Conservation (phyloP, 495 filamentous ascomycete species). For the Astrothelium macrocarpum region DNA sequence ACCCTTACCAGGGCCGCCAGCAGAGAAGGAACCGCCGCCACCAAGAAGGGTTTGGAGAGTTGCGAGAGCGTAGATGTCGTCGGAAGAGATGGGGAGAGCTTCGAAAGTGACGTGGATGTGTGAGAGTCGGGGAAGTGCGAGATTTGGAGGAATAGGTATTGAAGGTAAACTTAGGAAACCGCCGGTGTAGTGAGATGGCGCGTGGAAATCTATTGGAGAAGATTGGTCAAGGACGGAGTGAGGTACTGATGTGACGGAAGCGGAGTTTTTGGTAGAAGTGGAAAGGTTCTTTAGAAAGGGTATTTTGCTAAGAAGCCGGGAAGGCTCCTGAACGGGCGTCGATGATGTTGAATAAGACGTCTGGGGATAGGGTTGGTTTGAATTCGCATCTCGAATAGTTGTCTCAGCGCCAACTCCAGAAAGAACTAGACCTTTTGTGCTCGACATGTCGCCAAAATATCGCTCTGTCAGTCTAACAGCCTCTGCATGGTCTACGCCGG, state of each 20-base stretch:
- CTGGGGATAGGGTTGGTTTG: slow-evolving; percentile 14
- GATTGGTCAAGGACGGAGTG: slow-evolving; percentile 26
- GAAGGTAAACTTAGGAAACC: slow-evolving; percentile 79
- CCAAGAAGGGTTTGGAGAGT: slow-evolving; percentile 95
- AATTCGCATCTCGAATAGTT: neutral
- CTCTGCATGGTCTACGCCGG: slow-evolving; percentile 72
- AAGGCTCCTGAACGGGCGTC: slow-evolving; percentile 36
- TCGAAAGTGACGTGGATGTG: slow-evolving; percentile 95
- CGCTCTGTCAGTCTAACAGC: slow-evolving; percentile 71
- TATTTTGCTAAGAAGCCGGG: slow-evolving; percentile 68
- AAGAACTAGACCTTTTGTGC: slow-evolving; percentile 41
- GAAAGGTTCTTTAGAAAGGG: slow-evolving; percentile 92
- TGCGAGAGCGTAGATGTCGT: slow-evolving; percentile 91
- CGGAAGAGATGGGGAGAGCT: slow-evolving; percentile 77
- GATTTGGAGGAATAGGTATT: slow-evolving; percentile 64
- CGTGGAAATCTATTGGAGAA: slow-evolving; percentile 31
- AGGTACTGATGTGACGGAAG: slow-evolving; percentile 37
- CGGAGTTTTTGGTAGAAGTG: slow-evolving; percentile 52
- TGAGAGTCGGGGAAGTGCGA: slow-evolving; percentile 69
- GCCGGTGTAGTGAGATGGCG: slow-evolving; percentile 81
- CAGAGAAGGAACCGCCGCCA: slow-evolving; percentile 94
- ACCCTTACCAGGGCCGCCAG: slow-evolving; percentile 93
- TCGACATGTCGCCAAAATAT: slow-evolving; percentile 85
- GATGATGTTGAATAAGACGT: slow-evolving; percentile 18
- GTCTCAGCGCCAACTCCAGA: slow-evolving; percentile 49